Evolutionary conservation across 768 basidiomycete species (phyloP), one percentile per base, ranked within the genome.

Genomic region (Mycena galopus): DNA sequence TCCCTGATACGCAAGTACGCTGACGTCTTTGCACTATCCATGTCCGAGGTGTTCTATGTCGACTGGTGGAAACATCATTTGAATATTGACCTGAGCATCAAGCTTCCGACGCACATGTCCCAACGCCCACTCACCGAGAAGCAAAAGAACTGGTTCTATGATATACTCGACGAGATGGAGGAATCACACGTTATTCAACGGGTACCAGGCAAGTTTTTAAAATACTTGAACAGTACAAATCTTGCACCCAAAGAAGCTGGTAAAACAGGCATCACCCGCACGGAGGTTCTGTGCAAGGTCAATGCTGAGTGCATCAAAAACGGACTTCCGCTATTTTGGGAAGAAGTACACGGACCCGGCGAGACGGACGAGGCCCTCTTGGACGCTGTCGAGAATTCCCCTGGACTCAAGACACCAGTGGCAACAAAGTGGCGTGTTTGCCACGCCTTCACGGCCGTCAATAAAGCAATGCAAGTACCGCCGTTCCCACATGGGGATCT

Each of bases 401-500:
- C 56, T 1, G 56, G 66, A 7, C 2, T 2, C n/a, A n/a, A n/a
- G 10, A 27, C 29, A 58, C 39, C 57, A 11, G 47, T 32, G 12
- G 30, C 57, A 12, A 67, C 56, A 3, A 67, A 67, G 27, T 67
- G 66, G 66, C 29, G 66, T 19, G 66, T 67, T 2, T 67, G 66
- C 19, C 66, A 67, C 30, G 66, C 25, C 0, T 71, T 65, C 29
- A 65, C 62, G 1, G 69, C 62, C 0, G 51, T 69, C 16, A 69
- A 69, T 30, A 63, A 62, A 11, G 57, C 57, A 7, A 35, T 50
- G 1, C 60, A 80, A 30, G 68, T 82, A 0, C 73, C 80, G 3
- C 77, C 59, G 76, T 76, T 85, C 69, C 79, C 78, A 0, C 83
- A 84, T 27, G 81, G 86, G 0, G 80, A 87, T 67, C 81, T 88